Conservation (phyloP, 371 early-diverging fungal species). For the Apophysomyces trapeziformis region DNA sequence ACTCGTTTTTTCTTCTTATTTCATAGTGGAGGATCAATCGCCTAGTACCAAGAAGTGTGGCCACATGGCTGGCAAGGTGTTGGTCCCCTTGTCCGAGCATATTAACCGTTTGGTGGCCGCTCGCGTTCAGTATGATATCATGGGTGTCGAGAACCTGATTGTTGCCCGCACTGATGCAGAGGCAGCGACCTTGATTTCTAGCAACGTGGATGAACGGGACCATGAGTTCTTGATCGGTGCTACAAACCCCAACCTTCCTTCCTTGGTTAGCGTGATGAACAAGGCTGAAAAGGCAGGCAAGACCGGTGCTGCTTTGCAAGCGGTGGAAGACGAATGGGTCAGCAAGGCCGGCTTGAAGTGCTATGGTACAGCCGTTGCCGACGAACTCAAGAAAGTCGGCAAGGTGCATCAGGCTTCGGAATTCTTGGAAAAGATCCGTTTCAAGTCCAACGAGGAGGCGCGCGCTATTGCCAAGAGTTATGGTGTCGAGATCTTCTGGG, state of each 20-base stretch:
- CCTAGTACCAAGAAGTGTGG: slow-evolving; percentile 98
- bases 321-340: slow-evolving; percentile 91
- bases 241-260: slow-evolving; percentile 79
- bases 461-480: slow-evolving; percentile 75
- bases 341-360: slow-evolving; percentile 82
- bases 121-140: slow-evolving; percentile 97
- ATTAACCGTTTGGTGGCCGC: slow-evolving; percentile 96
- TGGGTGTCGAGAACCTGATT: slow-evolving; percentile 95
- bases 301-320: slow-evolving; percentile 76
- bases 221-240: slow-evolving; percentile 95
- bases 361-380: slow-evolving; percentile 84
- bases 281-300: slow-evolving; percentile 81
- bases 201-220: slow-evolving; percentile 96
- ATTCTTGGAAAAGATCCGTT: slow-evolving; percentile 61
- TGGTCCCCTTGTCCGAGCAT: slow-evolving; percentile 96
- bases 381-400: slow-evolving; percentile 67
- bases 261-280: slow-evolving; percentile 82
- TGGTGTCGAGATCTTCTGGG: slow-evolving; percentile 86
- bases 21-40: slow-evolving; percentile 89
- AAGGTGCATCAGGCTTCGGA: slow-evolving; percentile 46
- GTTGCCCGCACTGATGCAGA: slow-evolving; percentile 98
- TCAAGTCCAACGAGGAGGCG: slow-evolving; percentile 85
- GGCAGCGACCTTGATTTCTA: slow-evolving; percentile 95
- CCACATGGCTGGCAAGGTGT: slow-evolving; percentile 99
- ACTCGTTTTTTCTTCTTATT: slow-evolving; percentile 6